These are phyloP conservation scores for Sporisorium scitamineum DNA, from an alignment of 1,284 basidiomycete genomes.

Conservation along the genomic window DNA sequence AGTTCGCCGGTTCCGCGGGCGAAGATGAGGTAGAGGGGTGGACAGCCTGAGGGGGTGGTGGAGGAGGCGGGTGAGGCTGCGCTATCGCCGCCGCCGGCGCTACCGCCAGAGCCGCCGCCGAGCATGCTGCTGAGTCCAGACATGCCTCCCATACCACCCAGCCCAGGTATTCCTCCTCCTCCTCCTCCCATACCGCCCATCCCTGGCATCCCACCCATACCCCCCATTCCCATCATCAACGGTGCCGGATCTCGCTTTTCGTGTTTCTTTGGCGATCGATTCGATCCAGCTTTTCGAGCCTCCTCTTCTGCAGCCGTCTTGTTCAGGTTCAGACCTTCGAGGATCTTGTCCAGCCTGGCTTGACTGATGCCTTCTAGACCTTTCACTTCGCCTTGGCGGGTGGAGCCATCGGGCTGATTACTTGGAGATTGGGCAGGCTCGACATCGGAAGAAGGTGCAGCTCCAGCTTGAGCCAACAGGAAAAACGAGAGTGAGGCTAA, in stretches of 20 bases:
- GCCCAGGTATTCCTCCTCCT: background rate
- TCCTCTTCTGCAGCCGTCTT: background rate
- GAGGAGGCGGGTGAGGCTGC: background rate
- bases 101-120: background rate
- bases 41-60: constrained; percentile 14
- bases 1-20: constrained; percentile 38
- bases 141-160: constrained; percentile 2
- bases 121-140: background rate
- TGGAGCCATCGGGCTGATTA: too few species aligned
- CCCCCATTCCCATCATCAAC: constrained; percentile 8
- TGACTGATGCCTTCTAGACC: background rate
- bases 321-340: background rate
- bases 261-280: background rate
- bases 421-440: background rate
- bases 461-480: background rate
- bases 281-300: background rate
- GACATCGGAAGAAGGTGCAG: background rate
- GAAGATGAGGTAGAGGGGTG: constrained; percentile 37
- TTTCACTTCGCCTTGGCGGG: background rate
- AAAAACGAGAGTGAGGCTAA: background rate
- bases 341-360: background rate
- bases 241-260: background rate
- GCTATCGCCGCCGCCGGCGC: background rate
- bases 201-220: background rate
- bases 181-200: constrained; percentile 11